These are phyloP conservation scores for Syzygium aqueum DNA, from an alignment of 345 rosid genomes.

Conservation along the genomic window DNA sequence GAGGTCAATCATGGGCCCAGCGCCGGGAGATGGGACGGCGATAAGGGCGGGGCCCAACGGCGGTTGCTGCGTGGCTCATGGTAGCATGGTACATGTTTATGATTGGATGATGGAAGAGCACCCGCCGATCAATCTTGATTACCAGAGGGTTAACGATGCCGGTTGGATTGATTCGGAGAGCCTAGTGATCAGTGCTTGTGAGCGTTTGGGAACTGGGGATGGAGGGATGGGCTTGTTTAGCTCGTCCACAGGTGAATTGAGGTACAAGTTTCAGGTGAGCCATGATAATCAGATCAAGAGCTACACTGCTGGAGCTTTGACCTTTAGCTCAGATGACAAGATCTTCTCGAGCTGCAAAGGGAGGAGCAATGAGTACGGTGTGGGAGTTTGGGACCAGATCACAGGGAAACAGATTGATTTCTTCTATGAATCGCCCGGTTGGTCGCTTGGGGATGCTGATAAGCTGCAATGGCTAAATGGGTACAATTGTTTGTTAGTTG, in stretches of 20 bases:
- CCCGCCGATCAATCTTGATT: slow-evolving; percentile 66
- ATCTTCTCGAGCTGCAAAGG: slow-evolving; percentile 86
- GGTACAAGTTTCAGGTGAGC: slow-evolving; percentile 59
- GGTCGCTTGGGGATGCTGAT: slow-evolving; percentile 96
- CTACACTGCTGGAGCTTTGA: slow-evolving; percentile 82
- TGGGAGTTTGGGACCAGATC: slow-evolving; percentile 96
- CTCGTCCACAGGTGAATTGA: slow-evolving; percentile 60
- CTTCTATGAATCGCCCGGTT: slow-evolving; percentile 72
- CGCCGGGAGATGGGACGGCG: slow-evolving; percentile 96
- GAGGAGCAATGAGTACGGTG: slow-evolving; percentile 85
- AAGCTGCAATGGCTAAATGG: slow-evolving; percentile 77
- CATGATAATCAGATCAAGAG: slow-evolving; percentile 74
- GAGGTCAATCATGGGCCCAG: slow-evolving; percentile 58
- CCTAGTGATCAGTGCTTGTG: slow-evolving; percentile 64
- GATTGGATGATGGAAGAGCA: slow-evolving; percentile 92
- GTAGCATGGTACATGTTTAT: slow-evolving; percentile 77
- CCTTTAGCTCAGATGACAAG: slow-evolving; percentile 47
- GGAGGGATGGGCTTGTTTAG: slow-evolving; percentile 96
- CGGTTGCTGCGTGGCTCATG: slow-evolving; percentile 94
- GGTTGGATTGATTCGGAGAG: slow-evolving; percentile 62
- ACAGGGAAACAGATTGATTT: slow-evolving; percentile 82
- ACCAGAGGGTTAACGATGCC: slow-evolving; percentile 88
- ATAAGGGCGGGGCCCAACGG: slow-evolving; percentile 91
- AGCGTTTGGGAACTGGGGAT: slow-evolving; percentile 71
- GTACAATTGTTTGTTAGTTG: slow-evolving; percentile 70